Conservation (phyloP, 2,329 filamentous ascomycete genomes). For the Hypomyces perniciosus region DNA sequence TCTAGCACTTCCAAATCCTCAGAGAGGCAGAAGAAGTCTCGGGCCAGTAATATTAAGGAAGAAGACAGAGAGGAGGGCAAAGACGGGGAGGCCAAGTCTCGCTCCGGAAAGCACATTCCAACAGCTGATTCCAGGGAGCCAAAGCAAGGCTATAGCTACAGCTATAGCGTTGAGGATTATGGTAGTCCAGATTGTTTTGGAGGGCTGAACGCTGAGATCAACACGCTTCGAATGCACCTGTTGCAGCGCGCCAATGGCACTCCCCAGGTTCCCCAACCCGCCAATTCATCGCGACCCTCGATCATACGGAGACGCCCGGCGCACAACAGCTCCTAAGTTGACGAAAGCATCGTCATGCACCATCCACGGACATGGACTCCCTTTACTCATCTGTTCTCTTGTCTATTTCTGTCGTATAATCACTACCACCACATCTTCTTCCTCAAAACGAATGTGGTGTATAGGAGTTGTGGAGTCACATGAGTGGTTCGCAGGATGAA, state of each 20-base stretch:
- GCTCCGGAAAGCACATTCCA: background rate
- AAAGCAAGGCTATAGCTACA: background rate
- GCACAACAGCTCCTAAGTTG: no score
- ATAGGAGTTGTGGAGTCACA: no score
- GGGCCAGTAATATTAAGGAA: constrained; percentile 4
- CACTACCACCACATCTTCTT: no score
- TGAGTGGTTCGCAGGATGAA: no score
- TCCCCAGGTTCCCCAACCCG: background rate
- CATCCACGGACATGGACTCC: no score
- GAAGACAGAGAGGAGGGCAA: constrained; percentile 4
- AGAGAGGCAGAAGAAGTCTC: background rate
- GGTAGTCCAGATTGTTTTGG: constrained; percentile 4
- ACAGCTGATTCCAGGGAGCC: background rate
- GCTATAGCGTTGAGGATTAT: background rate
- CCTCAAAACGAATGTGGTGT: no score
- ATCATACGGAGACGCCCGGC: no score
- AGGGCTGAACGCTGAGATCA: constrained; percentile 6
- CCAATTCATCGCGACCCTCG: no score
- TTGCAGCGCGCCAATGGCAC: constrained; percentile 7
- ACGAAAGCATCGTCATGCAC: no score
- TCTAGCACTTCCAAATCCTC: constrained; percentile 2
- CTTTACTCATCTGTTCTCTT: no score
- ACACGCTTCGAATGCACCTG: constrained; percentile 9
- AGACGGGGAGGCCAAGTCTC: constrained; percentile 1
- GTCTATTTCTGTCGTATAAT: no score